Evolutionary conservation across 257 asterid species (phyloP).

Genomic region (Solanum virginianum): DNA sequence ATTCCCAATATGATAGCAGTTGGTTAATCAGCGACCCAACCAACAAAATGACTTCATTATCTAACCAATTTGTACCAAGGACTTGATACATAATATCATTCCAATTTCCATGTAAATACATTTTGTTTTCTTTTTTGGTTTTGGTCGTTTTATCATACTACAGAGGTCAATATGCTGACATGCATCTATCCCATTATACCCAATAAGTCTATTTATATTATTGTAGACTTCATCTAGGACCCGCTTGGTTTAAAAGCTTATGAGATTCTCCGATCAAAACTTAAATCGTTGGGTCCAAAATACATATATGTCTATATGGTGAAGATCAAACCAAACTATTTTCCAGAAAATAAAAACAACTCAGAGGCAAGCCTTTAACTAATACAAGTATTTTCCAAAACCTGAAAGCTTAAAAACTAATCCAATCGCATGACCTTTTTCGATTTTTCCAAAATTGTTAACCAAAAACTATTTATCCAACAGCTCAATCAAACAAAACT

Average conservation of each 20-base stretch:
- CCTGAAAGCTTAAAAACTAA: not conserved
- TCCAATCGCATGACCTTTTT: not conserved
- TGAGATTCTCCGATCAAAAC: not conserved
- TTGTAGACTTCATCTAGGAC: not conserved
- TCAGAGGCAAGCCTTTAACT: not conserved
- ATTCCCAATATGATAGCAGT: not conserved
- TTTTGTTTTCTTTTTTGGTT: too few relatives aligned
- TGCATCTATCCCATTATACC: not conserved
- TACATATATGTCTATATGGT: not conserved
- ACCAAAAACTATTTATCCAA: not conserved
- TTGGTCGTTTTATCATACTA: not conserved
- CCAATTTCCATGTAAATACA: too few relatives aligned
- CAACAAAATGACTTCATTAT: not conserved
- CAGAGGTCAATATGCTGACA: not conserved
- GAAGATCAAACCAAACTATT: not conserved
- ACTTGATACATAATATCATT: not conserved
- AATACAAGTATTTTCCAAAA: not conserved
- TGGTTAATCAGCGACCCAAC: not conserved
- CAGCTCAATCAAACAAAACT: not conserved
- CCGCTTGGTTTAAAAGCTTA: not conserved
- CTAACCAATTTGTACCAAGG: not conserved
- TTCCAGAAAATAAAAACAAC: not conserved
- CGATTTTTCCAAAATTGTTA: too few relatives aligned
- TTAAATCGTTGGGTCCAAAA: too few relatives aligned
- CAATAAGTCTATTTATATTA: too few relatives aligned